These are phyloP conservation scores for Alopecurus myosuroides DNA, from an alignment of 176 grass and related monocot species.

Conservation along the genomic window DNA sequence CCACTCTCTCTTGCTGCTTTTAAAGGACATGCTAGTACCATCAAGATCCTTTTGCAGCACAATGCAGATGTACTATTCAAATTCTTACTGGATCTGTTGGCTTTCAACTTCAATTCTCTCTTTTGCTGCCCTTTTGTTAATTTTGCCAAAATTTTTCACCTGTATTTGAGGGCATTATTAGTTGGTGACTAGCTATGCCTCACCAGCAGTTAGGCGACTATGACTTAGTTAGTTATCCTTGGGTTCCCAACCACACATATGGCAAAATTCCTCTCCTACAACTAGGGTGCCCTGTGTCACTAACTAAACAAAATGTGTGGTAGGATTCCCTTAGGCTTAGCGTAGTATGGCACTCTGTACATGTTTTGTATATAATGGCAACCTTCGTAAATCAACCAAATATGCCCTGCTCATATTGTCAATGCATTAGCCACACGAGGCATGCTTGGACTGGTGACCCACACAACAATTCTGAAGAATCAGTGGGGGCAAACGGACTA, in stretches of 20 bases:
- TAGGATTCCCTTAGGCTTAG: neutral
- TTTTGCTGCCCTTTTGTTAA: neutral
- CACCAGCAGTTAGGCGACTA: neutral
- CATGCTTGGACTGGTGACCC: neutral
- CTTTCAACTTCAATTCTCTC: neutral
- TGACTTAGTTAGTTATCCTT: neutral
- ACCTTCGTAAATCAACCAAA: neutral
- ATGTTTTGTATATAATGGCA: neutral
- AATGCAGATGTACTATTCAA: constrained; percentile 1
- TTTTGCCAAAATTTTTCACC: neutral
- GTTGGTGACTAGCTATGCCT: neutral
- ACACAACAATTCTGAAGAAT: neutral
- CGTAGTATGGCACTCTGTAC: neutral
- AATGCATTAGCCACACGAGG: neutral
- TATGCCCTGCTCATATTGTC: neutral
- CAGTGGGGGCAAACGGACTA: neutral
- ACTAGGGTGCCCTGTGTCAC: neutral
- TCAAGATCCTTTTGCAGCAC: constrained; percentile 34
- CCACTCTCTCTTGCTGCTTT: constrained; percentile 21
- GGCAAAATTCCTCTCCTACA: neutral
- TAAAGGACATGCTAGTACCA: constrained; percentile 16
- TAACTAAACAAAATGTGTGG: neutral
- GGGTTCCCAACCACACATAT: neutral
- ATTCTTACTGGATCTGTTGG: neutral
- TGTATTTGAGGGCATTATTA: neutral